Evolutionary conservation across 345 rosid species (phyloP).

Genomic region (Gossypium raimondii): DNA sequence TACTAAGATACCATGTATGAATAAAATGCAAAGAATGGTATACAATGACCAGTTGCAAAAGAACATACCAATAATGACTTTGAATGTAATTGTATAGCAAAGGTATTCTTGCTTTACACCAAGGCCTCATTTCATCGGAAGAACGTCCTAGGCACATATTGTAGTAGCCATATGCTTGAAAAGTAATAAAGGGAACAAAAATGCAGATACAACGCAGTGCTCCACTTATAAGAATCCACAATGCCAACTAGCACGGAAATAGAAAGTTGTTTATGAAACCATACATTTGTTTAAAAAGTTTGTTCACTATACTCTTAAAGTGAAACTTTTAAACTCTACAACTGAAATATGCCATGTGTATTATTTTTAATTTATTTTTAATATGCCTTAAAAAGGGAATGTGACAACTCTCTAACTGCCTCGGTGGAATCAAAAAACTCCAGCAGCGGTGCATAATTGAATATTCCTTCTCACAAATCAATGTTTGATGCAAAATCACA

Average conservation of each 20-base stretch:
- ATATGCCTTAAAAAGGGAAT: background rate
- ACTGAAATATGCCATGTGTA: background rate
- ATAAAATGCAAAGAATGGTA: conserved; percentile 11
- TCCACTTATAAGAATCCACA: conserved; percentile 55
- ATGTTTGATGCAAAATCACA: background rate
- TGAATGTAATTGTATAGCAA: conserved; percentile 78
- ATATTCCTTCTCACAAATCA: background rate
- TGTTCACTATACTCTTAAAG: background rate
- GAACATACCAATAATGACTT: conserved; percentile 74
- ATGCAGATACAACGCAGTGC: conserved; percentile 50
- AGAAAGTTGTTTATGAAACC: conserved; percentile 16
- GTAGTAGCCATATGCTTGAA: conserved; percentile 80
- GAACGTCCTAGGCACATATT: conserved; percentile 60
- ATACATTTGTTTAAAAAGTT: background rate
- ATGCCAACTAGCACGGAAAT: conserved; percentile 45
- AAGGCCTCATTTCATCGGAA: conserved; percentile 59
- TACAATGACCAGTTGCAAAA: background rate
- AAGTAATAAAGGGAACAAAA: conserved; percentile 68
- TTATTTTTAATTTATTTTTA: background rate
- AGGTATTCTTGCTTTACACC: conserved; percentile 84
- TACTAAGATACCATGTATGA: background rate
- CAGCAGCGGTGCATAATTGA: background rate
- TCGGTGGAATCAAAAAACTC: background rate
- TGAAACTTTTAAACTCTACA: background rate
- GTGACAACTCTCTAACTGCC: background rate